Conservation (phyloP, 106 monocot species). For the Apostasia ramifera region DNA sequence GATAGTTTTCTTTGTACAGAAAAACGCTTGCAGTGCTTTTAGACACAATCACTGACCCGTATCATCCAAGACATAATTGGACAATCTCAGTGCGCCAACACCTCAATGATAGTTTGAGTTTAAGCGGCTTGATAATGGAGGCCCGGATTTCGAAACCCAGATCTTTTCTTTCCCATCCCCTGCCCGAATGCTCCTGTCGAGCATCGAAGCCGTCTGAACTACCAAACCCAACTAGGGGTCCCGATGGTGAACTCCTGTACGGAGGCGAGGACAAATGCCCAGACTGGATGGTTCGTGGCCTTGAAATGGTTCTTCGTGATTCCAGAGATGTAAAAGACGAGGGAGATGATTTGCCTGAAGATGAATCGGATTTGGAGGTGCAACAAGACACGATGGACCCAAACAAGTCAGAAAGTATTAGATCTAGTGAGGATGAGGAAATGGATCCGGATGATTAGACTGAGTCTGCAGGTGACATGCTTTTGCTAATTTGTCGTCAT, state of each 20-base stretch:
- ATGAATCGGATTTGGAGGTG: constrained; percentile 29
- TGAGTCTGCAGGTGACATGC: neutral
- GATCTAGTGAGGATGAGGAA: constrained; percentile 52
- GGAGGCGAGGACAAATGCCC: constrained; percentile 56
- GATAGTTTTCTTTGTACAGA: constrained; percentile 17
- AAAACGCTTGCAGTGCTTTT: constrained; percentile 45
- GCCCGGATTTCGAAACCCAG: constrained; percentile 42
- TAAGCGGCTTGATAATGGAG: constrained; percentile 47
- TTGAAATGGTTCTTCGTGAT: constrained; percentile 15
- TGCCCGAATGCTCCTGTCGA: constrained; percentile 84
- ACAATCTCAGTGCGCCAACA: constrained; percentile 41
- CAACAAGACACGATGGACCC: constrained; percentile 33
- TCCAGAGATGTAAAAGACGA: constrained; percentile 28
- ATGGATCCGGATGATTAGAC: constrained; percentile 84
- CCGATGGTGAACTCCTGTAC: constrained; percentile 19
- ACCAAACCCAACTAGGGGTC: constrained; percentile 8
- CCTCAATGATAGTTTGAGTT: constrained; percentile 52
- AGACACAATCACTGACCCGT: constrained; percentile 33
- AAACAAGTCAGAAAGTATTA: constrained; percentile 17
- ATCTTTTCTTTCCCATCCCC: constrained; percentile 73
- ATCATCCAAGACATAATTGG: constrained; percentile 76
- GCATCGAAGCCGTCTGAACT: constrained; percentile 20
- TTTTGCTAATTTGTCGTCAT: neutral
- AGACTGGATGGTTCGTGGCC: constrained; percentile 45
- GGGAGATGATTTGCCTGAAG: constrained; percentile 37